Conservation (phyloP, 73 alveolate species). For the Strombidium stylifer region DNA sequence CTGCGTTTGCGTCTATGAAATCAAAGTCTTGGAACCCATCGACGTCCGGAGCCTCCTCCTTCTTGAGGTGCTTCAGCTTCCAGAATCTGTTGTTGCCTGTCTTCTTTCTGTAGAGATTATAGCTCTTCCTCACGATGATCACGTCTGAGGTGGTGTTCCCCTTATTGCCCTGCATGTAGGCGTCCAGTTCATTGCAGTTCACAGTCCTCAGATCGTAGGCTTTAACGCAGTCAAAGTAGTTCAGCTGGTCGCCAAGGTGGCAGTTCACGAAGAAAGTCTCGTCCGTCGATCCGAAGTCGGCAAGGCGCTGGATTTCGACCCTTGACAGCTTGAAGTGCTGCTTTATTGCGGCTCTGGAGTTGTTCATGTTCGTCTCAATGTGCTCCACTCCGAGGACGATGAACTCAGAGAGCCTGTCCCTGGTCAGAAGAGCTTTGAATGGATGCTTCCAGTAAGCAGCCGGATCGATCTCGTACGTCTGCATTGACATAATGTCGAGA, state of each 20-base stretch:
- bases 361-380: conserved; percentile 35
- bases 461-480: conserved; percentile 79
- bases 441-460: conserved; percentile 90
- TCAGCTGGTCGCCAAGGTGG: conserved; percentile 64
- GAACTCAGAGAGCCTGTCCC: conserved; percentile 57
- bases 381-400: conserved; percentile 55
- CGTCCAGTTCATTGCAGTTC: conserved; percentile 34
- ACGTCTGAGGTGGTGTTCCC: conserved; percentile 63
- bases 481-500: conserved; percentile 91
- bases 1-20: conserved; percentile 12
- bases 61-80: conserved; percentile 76
- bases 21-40: conserved; percentile 33
- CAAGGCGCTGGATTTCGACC: conserved; percentile 60
- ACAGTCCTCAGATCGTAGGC: conserved; percentile 59
- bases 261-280: conserved; percentile 35
- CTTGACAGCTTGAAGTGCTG: conserved; percentile 46
- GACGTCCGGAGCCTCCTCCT: conserved; percentile 57
- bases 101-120: conserved; percentile 56
- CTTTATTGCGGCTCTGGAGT: conserved; percentile 42
- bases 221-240: conserved; percentile 61
- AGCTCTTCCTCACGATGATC: conserved; percentile 75
- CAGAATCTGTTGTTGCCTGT: conserved; percentile 62
- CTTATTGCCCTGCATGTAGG: neutral
- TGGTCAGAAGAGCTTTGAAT: conserved; percentile 55
- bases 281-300: conserved; percentile 58